Base-by-base conservation (phyloP, 345 rosid genomes). In the Lenwebbia sp. region DNA sequence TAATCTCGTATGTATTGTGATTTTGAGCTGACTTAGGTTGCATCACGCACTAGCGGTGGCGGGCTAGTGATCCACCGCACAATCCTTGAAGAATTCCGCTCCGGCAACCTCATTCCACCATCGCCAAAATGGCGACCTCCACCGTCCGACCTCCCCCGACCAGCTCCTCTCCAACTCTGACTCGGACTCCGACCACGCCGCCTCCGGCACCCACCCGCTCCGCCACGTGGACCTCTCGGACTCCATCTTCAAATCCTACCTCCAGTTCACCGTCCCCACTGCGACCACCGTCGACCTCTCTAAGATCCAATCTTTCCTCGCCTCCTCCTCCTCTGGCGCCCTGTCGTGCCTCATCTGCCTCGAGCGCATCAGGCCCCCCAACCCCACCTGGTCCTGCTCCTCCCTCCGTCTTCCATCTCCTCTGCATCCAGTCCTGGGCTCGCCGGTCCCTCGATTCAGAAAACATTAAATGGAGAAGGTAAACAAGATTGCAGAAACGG, bases 381-480 rank as follows among this genome's bases (percentile, higher is more conserved):
- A 96, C 85, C 98, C 96, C 6, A 93, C 98, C 26, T 97, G 98
- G 98, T 94, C 96, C 84, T 96, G 98, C 88, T 89, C 93, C 85
- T 91, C 95, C 74, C 89, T 92, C 93, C 33, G 91, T 96, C 70
- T 95, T 96, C 89, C 98, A 96, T 90, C 96, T 97, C 86, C 57
- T 90, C 89, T 96, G 99, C 84, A 95, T 97, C 91, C 98, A 96
- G 37, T 94, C 95, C 84, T 95, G 97, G 99, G 96, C 98, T n/a
- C 96, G 96, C 85, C 99, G 95, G 54, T 88, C 97, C 83, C 89
- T 92, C 76, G 95, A 93, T 75, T 93, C 93, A 21, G 41, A 30
- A 30, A 11, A 65, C 7, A 30, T 40, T 40, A n/a, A 25, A 53
- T n/a, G 84, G 33, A 82, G 55, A 82, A 82, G 52, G 55, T 47